Evolutionary conservation across 2,329 filamentous ascomycete genomes (phyloP).

Genomic region (Colletotrichum cuscutae): DNA sequence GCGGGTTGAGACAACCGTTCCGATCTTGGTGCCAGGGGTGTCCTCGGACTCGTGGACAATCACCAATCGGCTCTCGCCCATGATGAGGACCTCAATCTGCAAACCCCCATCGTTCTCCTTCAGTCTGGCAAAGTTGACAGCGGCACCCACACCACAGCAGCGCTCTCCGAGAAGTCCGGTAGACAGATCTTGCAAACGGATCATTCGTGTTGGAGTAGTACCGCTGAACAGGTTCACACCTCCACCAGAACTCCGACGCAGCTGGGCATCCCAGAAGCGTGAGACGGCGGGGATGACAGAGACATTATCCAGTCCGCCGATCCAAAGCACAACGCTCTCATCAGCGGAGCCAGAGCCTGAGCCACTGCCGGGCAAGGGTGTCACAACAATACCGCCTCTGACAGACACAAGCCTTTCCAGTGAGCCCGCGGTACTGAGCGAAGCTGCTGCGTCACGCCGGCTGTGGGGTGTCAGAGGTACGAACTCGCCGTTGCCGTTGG

Average conservation of each 20-base stretch:
- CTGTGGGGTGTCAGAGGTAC: conserved; percentile 74
- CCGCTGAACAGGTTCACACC: conserved; percentile 67
- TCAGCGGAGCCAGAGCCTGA: conserved; percentile 57
- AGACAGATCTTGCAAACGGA: conserved; percentile 63
- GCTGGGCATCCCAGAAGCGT: conserved; percentile 69
- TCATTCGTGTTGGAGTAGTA: conserved; percentile 64
- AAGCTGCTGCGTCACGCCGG: conserved; percentile 61
- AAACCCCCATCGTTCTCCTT: conserved; percentile 51
- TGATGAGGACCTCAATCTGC: conserved; percentile 63
- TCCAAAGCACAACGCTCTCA: conserved; percentile 67
- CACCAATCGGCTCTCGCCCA: conserved; percentile 66
- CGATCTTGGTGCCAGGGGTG: conserved; percentile 54
- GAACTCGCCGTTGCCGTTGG: conserved; percentile 58
- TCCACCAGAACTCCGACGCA: conserved; percentile 60
- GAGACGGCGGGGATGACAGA: conserved; percentile 65
- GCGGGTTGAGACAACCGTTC: conserved; percentile 45
- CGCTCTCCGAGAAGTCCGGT: conserved; percentile 67
- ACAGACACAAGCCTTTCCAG: conserved; percentile 63
- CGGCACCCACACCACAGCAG: conserved; percentile 61
- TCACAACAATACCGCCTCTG: conserved; percentile 63
- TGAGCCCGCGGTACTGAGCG: conserved; percentile 53
- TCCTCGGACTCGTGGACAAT: conserved; percentile 65
- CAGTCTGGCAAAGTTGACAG: conserved; percentile 48
- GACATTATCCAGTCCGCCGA: conserved; percentile 66
- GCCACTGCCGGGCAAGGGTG: conserved; percentile 52